Evolutionary conservation across 805 yeast genomes (phyloP), one percentile per base, ranked within the genome.

Genomic region (Lipomyces starkeyi): DNA sequence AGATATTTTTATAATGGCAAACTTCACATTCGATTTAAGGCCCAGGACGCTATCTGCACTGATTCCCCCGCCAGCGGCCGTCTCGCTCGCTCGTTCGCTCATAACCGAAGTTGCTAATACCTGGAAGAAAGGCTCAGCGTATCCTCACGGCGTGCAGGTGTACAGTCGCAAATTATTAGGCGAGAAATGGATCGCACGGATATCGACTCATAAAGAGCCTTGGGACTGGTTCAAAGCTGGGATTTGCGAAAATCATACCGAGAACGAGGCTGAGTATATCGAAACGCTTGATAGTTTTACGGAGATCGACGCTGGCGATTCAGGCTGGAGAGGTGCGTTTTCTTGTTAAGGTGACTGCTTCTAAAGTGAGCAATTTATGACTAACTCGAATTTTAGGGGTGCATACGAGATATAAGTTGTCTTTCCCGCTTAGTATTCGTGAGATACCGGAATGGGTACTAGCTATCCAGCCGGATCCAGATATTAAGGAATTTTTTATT

Each of bases 141-240:
- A 43, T 47, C 47, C 32, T 9, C 32, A 52, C 49, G 57, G 56
- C 17, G 72, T 70, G 47, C 63, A 61, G 58, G 62, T 64, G 8
- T 73, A 62, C 61, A 27, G 58, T 34, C 59, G 65, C 37, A 27
- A 20, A 2, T 29, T 64, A 20, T 59, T 67, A 58, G 73, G 74
- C 4, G 74, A 78, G 43, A 78, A 73, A 70, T 80, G 83, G 83
- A 77, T 76, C 58, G 80, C 81, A 11, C 74, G 83, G 6, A 74
- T 71, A 9, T 77, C 80, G 14, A 61, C 67, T 17, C 82, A 80
- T 66, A 62, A 64, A 14, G 77, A 75, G 61, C 65, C 76, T 2
- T 80, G 74, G 67, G 76, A 74, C 25, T 61, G 67, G 62, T 74
- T 80, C 70, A 65, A 64, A 52, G 62, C 61, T 52, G 76, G 78